Evolutionary conservation across 768 basidiomycete genomes (phyloP), one percentile per base, ranked within the genome.

Genomic region (Ramaria rubella): DNA sequence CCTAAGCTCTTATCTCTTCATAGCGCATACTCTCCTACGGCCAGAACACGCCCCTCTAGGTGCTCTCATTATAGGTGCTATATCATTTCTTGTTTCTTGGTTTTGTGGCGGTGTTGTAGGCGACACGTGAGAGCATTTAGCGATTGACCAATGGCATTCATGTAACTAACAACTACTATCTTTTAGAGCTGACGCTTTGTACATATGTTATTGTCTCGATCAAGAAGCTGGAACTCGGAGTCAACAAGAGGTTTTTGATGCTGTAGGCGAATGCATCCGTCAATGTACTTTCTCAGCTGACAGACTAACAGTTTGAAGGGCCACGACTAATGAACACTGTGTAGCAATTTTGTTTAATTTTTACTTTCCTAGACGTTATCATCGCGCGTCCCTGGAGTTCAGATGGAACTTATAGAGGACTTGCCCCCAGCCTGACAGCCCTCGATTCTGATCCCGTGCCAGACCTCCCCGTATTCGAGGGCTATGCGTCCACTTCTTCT

Each of bases 91-190:
- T 21, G 89, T 92, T 30, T 86, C 90, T 1, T 65, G 87, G 67
- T 93, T 92, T 63, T 91, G 88, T 60, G 82, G 90, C 6, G 89
- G 89, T 4, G 73, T 93, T 4, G 81, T 94, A 36, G 81, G 82
- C 60, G 92, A 95, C 69, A 78, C 78, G 82, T 84, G 62, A 70
- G 82, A 71, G 11, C 6, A 23, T 5, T 36, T 3, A 11, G 36
- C 23, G 27, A 29, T 26, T 9, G 12, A 17, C 40, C n/a, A n/a
- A n/a, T n/a, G n/a, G n/a, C n/a, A n/a, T 2, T 23, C 30, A 14
- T 57, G 19, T 29, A 9, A 24, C 59, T 19, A 23, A 56, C 8
- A 33, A n/a, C 12, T 30, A 38, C 15, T 43, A 11, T 34, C 17
- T 31, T 19, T 15, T 57, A 84, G 82, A 12, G 81, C 82, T 56